These are phyloP conservation scores for Kluyveromyces starmeri DNA, from an alignment of 805 yeast genomes.

Conservation along the genomic window DNA sequence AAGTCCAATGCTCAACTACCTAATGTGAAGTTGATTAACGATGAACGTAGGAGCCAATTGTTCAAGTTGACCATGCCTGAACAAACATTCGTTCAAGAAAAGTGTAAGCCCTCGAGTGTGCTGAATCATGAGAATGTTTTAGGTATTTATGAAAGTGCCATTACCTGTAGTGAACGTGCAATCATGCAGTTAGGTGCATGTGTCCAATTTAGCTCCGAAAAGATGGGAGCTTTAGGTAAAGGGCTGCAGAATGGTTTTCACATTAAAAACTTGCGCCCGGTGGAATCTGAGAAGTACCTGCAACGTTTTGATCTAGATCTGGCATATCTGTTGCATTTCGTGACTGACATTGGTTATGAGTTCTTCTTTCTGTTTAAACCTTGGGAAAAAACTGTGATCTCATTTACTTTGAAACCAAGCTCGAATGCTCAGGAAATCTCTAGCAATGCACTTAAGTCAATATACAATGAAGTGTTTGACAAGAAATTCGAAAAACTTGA, in stretches of 20 bases:
- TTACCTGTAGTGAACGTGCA: slow-evolving; percentile 61
- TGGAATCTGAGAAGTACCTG: slow-evolving; percentile 46
- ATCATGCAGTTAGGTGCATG: slow-evolving; percentile 70
- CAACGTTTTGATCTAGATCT: slow-evolving; percentile 46
- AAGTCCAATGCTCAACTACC: slow-evolving; percentile 59
- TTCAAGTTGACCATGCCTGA: slow-evolving; percentile 68
- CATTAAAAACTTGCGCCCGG: slow-evolving; percentile 40
- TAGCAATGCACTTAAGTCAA: slow-evolving; percentile 31
- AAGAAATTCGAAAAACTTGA: slow-evolving; percentile 39
- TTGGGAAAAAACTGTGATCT: slow-evolving; percentile 42
- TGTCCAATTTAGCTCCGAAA: slow-evolving; percentile 58
- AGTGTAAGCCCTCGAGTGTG: slow-evolving; percentile 48
- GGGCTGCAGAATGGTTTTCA: slow-evolving; percentile 84
- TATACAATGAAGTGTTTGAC: slow-evolving; percentile 46
- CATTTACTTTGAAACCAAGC: slow-evolving; percentile 63
- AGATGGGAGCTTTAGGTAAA: slow-evolving; percentile 76
- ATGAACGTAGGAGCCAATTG: slow-evolving; percentile 36
- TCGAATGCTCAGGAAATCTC: slow-evolving; percentile 44
- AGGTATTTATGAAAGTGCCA: slow-evolving; percentile 70
- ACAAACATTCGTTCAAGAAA: slow-evolving; percentile 44
- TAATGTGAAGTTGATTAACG: slow-evolving; percentile 42
- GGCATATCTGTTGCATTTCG: slow-evolving; percentile 58
- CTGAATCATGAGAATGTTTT: slow-evolving; percentile 51
- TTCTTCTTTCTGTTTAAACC: slow-evolving; percentile 60
- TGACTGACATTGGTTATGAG: slow-evolving; percentile 62